Conservation (phyloP, 2,329 filamentous ascomycete species). For the Lanzia echinophila region DNA sequence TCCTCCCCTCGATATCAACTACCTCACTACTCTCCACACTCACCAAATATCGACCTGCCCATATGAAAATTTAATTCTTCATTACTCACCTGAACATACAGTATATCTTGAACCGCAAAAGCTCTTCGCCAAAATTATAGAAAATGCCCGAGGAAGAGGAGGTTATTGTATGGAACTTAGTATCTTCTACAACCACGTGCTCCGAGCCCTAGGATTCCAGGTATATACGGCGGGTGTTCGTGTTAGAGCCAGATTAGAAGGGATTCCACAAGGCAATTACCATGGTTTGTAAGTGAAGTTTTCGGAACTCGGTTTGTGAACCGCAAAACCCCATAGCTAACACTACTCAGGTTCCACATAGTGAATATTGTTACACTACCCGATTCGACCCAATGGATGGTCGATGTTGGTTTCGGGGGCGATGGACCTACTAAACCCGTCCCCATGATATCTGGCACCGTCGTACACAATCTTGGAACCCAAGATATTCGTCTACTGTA, state of each 20-base stretch:
- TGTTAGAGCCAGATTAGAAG: conserved; percentile 20
- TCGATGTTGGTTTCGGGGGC: conserved; percentile 60
- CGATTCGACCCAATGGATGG: conserved; percentile 39
- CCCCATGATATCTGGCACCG: conserved; percentile 38
- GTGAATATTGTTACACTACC: conserved; percentile 52
- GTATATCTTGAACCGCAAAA: conserved; percentile 22
- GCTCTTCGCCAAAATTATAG: conserved; percentile 25
- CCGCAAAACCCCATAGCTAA: not conserved
- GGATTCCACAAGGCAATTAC: conserved; percentile 22
- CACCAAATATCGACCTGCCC: conserved; percentile 22
- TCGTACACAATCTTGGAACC: conserved; percentile 40
- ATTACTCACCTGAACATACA: conserved; percentile 20
- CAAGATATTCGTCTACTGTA: conserved; percentile 49
- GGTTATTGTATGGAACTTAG: conserved; percentile 57
- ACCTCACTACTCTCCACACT: conserved; percentile 21
- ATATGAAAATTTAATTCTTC: conserved; percentile 25
- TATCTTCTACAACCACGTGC: conserved; percentile 47
- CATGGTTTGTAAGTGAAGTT: conserved; percentile 22
- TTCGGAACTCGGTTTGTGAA: no score
- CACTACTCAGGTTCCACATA: conserved; percentile 43
- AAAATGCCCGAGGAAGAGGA: conserved; percentile 35
- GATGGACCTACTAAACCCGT: conserved; percentile 53
- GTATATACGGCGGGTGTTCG: conserved; percentile 46
- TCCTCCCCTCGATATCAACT: conserved; percentile 16
- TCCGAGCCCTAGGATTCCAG: conserved; percentile 44